Evolutionary conservation across 441 rosid genomes (phyloP).

Genomic region (Jatropha podagrica): DNA sequence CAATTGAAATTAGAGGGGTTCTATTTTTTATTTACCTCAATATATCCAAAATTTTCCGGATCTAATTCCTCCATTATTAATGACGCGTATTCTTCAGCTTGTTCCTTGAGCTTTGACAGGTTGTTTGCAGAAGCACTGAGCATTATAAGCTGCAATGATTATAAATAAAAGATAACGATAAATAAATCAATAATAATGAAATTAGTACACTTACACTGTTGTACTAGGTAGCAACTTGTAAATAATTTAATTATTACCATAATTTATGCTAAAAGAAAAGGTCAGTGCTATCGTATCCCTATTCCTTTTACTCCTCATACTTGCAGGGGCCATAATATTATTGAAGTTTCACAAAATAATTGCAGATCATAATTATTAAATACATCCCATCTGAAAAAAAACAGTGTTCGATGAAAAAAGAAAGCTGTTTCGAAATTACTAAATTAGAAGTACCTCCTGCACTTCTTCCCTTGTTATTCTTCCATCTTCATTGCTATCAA

Average conservation of each 20-base stretch:
- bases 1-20: background rate
- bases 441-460: constrained; percentile 58
- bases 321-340: background rate
- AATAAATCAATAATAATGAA: too few species aligned
- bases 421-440: background rate
- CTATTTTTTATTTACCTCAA: constrained; percentile 58
- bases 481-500: constrained; percentile 91
- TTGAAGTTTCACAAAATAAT: background rate
- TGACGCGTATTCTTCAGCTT: constrained; percentile 94
- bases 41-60: constrained; percentile 90
- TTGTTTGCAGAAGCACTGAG: constrained; percentile 97
- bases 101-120: constrained; percentile 84
- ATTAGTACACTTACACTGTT: too few species aligned
- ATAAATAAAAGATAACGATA: too few species aligned
- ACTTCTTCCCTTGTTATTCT: constrained; percentile 84
- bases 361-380: background rate
- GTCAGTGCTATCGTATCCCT: background rate
- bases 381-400: background rate
- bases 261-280: too few species aligned
- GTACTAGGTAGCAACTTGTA: too few species aligned
- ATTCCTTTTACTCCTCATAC: too few species aligned
- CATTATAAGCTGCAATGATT: constrained; percentile 71
- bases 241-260: too few species aligned
- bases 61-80: constrained; percentile 97
- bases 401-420: background rate